phyloP scores from a whole-genome alignment of 164 flowering plant species.

The Brasenia schreberi region DNA sequence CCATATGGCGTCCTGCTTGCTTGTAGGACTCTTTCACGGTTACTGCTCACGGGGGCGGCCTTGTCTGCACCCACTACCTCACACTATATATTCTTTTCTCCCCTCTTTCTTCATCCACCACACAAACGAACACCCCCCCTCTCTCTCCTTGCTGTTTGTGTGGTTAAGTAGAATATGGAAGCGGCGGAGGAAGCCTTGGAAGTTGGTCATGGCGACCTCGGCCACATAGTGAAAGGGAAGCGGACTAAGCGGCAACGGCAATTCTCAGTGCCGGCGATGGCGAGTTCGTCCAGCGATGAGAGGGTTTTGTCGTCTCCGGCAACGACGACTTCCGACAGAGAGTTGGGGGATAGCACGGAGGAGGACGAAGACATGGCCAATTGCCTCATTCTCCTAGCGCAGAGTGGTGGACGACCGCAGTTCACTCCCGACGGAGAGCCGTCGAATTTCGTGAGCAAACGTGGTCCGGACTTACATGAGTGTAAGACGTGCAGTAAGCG shows the following conservation, averaged over 20 bases:
- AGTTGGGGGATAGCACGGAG: slow-evolving; percentile 17
- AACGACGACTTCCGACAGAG: slow-evolving; percentile 10
- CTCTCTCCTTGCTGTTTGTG: slow-evolving; percentile 6
- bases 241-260: slow-evolving; percentile 40
- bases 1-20: neutral
- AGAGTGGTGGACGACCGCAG: slow-evolving; percentile 9
- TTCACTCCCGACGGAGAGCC: slow-evolving; percentile 7
- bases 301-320: slow-evolving; percentile 1
- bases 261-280: slow-evolving; percentile 7
- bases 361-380: slow-evolving; percentile 55
- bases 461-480: slow-evolving; percentile 27
- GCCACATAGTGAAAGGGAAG: slow-evolving; percentile 24
- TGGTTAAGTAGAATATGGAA: slow-evolving; percentile 16
- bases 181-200: slow-evolving; percentile 14
- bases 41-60: slow-evolving; percentile 24
- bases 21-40: slow-evolving; percentile 11
- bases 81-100: slow-evolving; percentile 15
- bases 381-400: slow-evolving; percentile 46
- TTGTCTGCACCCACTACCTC: slow-evolving; percentile 16
- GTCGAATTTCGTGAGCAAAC: slow-evolving; percentile 5
- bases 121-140: slow-evolving; percentile 1
- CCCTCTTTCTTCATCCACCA: slow-evolving; percentile 12
- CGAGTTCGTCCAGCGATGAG: slow-evolving; percentile 14
- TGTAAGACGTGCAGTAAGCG: slow-evolving; percentile 47
- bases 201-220: slow-evolving; percentile 2